Evolutionary conservation across 2,329 filamentous ascomycete species (phyloP).

Genomic region (Scleromitrula shiraiana): DNA sequence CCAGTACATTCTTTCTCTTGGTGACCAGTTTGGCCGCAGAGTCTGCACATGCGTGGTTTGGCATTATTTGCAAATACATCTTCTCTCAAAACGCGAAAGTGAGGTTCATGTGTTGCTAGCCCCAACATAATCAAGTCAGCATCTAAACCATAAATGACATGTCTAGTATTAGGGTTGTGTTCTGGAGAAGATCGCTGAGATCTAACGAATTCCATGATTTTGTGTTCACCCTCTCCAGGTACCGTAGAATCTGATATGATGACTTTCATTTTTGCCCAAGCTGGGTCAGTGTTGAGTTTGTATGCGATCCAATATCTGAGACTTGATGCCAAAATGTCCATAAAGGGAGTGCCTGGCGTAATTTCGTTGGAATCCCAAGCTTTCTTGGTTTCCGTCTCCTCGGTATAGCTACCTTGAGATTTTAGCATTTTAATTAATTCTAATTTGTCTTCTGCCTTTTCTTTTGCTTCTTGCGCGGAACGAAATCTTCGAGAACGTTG

Average conservation of each 20-base stretch:
- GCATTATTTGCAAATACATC: conserved; percentile 92
- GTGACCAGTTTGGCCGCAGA: conserved; percentile 90
- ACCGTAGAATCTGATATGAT: conserved; percentile 98
- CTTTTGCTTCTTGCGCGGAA: conserved; percentile 85
- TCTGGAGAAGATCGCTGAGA: conserved; percentile 85
- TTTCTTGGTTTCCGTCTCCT: conserved; percentile 66
- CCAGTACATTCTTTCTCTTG: conserved; percentile 80
- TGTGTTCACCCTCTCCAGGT: conserved; percentile 96
- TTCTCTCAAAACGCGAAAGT: conserved; percentile 92
- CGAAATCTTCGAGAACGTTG: conserved; percentile 94
- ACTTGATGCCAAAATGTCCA: conserved; percentile 87
- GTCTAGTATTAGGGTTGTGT: conserved; percentile 91
- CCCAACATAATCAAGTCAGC: conserved; percentile 98
- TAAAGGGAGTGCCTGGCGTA: conserved; percentile 95
- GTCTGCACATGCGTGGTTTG: conserved; percentile 71
- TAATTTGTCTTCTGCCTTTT: conserved; percentile 86
- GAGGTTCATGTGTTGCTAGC: conserved; percentile 91
- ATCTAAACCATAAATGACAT: conserved; percentile 97
- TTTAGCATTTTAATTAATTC: conserved; percentile 80
- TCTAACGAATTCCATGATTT: conserved; percentile 97
- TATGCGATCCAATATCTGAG: conserved; percentile 96
- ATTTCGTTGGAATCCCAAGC: conserved; percentile 86
- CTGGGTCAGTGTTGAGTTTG: conserved; percentile 93
- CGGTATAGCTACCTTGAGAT: conserved; percentile 58
- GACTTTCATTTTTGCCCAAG: conserved; percentile 92